Percentiles rank a stretch among this genome's conserved stretches.
phyloP scores from a whole-genome alignment of 345 rosid genomes.

The Euphorbia peplus region DNA sequence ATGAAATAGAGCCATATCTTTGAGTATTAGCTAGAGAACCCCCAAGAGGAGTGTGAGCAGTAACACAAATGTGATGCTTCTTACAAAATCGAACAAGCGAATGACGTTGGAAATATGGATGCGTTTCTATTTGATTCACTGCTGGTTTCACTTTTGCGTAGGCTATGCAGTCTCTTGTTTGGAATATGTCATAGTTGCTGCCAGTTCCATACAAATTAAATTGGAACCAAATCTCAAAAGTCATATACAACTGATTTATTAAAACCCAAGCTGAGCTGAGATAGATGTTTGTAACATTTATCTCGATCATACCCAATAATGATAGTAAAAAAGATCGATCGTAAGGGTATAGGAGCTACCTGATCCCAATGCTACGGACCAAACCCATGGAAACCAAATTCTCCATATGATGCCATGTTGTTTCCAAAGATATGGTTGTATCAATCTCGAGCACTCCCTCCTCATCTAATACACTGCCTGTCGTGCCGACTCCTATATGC shows the following conservation, averaged over 20 bases:
- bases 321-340: too few relatives aligned
- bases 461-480: conserved; percentile 63
- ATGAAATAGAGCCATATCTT: conserved; percentile 67
- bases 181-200: conserved; percentile 86
- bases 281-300: too few relatives aligned
- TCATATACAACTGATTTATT: too few relatives aligned
- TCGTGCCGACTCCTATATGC: conserved; percentile 74
- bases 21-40: conserved; percentile 73
- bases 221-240: too few relatives aligned
- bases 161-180: conserved; percentile 86
- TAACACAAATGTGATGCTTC: conserved; percentile 74
- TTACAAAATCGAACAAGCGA: conserved; percentile 85
- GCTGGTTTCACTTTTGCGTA: conserved; percentile 92
- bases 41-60: conserved; percentile 86
- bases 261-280: too few relatives aligned
- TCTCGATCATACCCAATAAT: too few relatives aligned
- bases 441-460: conserved; percentile 81
- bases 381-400: conserved; percentile 76
- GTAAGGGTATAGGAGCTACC: conserved; percentile 29
- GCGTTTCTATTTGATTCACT: conserved; percentile 90
- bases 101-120: conserved; percentile 89
- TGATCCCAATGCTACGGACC: conserved; percentile 84
- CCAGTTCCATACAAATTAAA: too few relatives aligned
- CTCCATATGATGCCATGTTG: conserved; percentile 94
- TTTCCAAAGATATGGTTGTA: conserved; percentile 71